Evolutionary conservation across 352 stramenopile genomes (phyloP).

Genomic region (Globisporangium paroecandrum): DNA sequence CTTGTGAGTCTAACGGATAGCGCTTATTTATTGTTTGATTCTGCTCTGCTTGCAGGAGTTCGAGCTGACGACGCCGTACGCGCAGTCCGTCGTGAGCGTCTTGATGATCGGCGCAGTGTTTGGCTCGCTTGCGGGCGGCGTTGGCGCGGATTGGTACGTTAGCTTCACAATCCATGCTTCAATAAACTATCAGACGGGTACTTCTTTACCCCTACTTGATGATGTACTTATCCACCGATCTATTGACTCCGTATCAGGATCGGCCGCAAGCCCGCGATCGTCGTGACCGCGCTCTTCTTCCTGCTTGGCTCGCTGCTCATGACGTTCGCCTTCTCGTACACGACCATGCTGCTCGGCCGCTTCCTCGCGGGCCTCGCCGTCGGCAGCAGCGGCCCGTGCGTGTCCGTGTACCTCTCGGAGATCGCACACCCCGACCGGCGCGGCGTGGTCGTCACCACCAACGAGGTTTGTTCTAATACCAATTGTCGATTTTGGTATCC

Average conservation of each 20-base stretch:
- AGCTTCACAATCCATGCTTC: neutral
- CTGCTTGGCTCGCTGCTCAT: conserved; percentile 59
- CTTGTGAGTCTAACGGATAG: neutral
- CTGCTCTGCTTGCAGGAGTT: conserved; percentile 30
- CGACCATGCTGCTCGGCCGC: conserved; percentile 50
- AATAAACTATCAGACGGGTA: neutral
- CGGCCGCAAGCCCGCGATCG: conserved; percentile 58
- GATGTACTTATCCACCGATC: too few relatives aligned
- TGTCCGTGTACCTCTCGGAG: conserved; percentile 68
- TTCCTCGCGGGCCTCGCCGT: conserved; percentile 66
- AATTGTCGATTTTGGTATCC: neutral
- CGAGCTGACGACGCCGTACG: conserved; percentile 41
- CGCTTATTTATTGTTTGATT: neutral
- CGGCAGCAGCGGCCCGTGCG: conserved; percentile 58
- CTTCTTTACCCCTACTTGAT: neutral
- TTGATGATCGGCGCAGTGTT: conserved; percentile 68
- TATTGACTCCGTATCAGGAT: conserved; percentile 23
- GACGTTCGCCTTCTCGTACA: conserved; percentile 52
- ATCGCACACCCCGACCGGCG: conserved; percentile 53
- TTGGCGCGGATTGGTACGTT: conserved; percentile 48
- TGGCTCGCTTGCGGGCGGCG: conserved; percentile 50
- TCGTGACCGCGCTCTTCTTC: conserved; percentile 60
- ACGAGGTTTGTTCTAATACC: conserved; percentile 30
- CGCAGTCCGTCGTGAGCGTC: conserved; percentile 59
- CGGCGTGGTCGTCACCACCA: conserved; percentile 56